A percentile compares a stretch with the other conserved stretches of the same genome.
phyloP scores from a whole-genome alignment of 768 basidiomycete species.

The Hericium erinaceus region DNA sequence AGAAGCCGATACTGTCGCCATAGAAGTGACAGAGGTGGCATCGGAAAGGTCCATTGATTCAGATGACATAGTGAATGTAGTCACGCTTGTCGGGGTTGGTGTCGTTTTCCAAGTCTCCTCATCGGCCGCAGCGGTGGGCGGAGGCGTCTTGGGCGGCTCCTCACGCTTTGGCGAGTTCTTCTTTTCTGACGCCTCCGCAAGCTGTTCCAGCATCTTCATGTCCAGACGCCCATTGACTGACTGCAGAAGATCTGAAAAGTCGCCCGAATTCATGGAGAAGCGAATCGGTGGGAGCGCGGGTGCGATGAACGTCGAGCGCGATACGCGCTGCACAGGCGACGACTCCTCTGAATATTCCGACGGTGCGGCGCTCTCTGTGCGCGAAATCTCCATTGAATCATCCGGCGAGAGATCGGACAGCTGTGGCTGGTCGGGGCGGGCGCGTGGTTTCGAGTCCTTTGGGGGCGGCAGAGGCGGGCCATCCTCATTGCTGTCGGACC shows the following conservation, averaged over 20 bases:
- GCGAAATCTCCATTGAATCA: slow-evolving; percentile 27
- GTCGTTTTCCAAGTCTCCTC: slow-evolving; percentile 1
- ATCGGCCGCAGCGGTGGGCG: not conserved
- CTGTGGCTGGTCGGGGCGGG: slow-evolving; percentile 24
- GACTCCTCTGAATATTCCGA: slow-evolving; percentile 34
- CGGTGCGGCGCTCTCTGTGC: slow-evolving; percentile 16
- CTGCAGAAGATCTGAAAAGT: slow-evolving; percentile 69
- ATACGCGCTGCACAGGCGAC: slow-evolving; percentile 56
- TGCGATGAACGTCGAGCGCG: slow-evolving; percentile 71
- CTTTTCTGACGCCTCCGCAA: slow-evolving; percentile 34
- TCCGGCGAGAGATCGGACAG: slow-evolving; percentile 11
- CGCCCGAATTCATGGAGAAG: slow-evolving; percentile 77
- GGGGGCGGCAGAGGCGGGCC: not conserved
- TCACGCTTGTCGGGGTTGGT: slow-evolving; percentile 18
- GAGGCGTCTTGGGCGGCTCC: slow-evolving; percentile 1
- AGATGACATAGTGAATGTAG: slow-evolving; percentile 12
- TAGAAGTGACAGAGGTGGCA: slow-evolving; percentile 5
- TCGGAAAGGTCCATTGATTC: slow-evolving; percentile 4
- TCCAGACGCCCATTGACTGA: slow-evolving; percentile 37
- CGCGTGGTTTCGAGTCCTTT: slow-evolving; percentile 2
- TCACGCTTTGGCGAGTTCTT: slow-evolving; percentile 4
- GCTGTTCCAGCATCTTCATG: slow-evolving; percentile 33
- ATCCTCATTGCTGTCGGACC: not conserved
- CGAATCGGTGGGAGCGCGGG: slow-evolving; percentile 85
- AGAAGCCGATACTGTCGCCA: slow-evolving; percentile 1